Evolutionary conservation across 257 asterid species (phyloP).

Genomic region (Jaltomata sinuosa): DNA sequence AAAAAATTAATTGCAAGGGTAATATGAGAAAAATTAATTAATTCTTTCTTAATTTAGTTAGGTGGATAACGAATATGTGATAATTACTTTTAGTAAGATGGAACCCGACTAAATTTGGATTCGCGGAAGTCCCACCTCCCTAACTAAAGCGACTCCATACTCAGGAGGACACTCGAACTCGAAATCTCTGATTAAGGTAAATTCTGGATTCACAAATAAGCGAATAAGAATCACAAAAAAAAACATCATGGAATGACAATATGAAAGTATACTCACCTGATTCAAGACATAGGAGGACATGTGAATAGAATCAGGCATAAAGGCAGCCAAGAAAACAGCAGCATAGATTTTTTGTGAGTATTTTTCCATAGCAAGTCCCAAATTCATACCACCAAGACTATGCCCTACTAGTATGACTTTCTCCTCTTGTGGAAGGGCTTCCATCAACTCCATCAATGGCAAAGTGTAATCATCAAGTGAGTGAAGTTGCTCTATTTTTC

Average conservation of each 20-base stretch:
- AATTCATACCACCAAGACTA: constrained; percentile 17
- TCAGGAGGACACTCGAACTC: too few species aligned
- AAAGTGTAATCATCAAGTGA: constrained; percentile 8
- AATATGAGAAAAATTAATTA: too few species aligned
- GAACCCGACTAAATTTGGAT: too few species aligned
- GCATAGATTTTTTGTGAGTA: constrained; percentile 11
- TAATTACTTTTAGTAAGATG: too few species aligned
- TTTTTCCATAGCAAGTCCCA: constrained; percentile 16
- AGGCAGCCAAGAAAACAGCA: constrained; percentile 14
- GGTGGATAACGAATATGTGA: too few species aligned
- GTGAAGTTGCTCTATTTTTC: not conserved
- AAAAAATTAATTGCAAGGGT: too few species aligned
- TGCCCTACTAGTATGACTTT: constrained; percentile 19
- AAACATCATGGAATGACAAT: not conserved
- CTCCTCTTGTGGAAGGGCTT: constrained; percentile 5
- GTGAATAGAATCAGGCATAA: constrained; percentile 15
- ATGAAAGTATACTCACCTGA: not conserved
- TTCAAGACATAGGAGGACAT: not conserved
- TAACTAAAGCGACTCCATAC: too few species aligned
- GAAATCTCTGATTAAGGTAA: too few species aligned
- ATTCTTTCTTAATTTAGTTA: too few species aligned
- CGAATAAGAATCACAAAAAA: not conserved
- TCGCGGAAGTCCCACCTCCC: too few species aligned
- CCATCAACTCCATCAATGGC: constrained; percentile 16
- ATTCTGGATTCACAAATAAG: not conserved